Percentiles rank a stretch among this genome's conserved stretches.
These are phyloP conservation scores for Cutaneotrichosporon sp. DNA, from an alignment of 1,284 basidiomycete species.

Conservation along the genomic window DNA sequence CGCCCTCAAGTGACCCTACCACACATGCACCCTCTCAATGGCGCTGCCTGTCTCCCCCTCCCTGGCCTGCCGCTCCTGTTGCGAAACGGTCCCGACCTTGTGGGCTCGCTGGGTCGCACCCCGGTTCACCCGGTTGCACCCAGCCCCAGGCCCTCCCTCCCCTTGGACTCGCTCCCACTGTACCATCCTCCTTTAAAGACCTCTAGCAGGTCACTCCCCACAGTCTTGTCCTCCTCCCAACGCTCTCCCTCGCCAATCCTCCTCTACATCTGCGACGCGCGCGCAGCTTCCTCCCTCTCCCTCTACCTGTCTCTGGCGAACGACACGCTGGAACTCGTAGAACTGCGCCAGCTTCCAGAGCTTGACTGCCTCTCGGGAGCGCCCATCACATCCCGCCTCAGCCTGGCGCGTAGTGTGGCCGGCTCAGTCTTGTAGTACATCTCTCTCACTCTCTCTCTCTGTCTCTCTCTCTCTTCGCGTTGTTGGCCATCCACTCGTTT, in stretches of 20 bases:
- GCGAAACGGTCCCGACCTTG: slow-evolving; percentile 27
- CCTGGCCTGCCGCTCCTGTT: slow-evolving; percentile 22
- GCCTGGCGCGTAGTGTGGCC: slow-evolving; percentile 7
- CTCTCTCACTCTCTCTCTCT: slow-evolving; percentile 8
- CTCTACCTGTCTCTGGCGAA: not conserved
- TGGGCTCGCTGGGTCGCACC: slow-evolving; percentile 7
- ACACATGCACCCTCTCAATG: slow-evolving; percentile 10
- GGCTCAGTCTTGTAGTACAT: not conserved
- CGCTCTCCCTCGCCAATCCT: slow-evolving; percentile 5
- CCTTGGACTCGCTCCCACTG: slow-evolving; percentile 14
- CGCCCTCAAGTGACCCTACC: slow-evolving; percentile 23
- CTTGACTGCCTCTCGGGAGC: slow-evolving; percentile 7
- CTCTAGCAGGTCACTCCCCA: slow-evolving; percentile 4
- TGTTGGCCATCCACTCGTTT: not conserved
- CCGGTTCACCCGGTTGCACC: slow-evolving; percentile 7
- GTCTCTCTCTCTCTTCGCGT: slow-evolving; percentile 8
- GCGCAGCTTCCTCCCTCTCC: slow-evolving; percentile 2
- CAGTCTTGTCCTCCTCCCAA: slow-evolving; percentile 9
- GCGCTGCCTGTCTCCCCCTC: slow-evolving; percentile 12
- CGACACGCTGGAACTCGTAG: not conserved
- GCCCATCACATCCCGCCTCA: slow-evolving; percentile 7
- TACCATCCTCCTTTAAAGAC: slow-evolving; percentile 20
- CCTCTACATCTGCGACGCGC: slow-evolving; percentile 10
- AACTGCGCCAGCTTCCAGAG: not conserved
- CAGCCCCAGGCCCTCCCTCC: slow-evolving; percentile 3